Base-by-base conservation (phyloP, 2,329 filamentous ascomycete genomes). In the Dactylella cylindrospora region DNA sequence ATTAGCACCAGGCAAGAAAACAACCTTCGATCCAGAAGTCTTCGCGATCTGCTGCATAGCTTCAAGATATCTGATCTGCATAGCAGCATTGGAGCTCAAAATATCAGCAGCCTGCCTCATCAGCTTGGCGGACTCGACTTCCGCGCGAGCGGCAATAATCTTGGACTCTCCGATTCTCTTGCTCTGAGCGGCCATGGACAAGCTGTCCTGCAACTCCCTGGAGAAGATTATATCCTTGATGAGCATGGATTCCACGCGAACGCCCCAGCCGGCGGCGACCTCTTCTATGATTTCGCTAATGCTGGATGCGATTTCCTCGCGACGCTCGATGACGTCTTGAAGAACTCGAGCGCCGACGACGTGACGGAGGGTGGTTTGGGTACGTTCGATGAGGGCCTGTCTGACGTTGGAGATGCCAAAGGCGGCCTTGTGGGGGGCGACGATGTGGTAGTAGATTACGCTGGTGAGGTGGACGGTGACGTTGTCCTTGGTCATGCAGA, bases 401-500 rank as follows among this genome's bases (percentile, higher is more conserved):
- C 87, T 86, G 64, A 98, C 86, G 73, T 97, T 93, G 75, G 85
- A 80, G 73, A 98, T 96, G 68, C 93, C 93, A 72, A 97, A 98
- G 61, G 93, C 91, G 59, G 91, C 90, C 77, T 95, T 96, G 80
- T 97, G 91, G 1, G 93, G 93, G 22, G 87, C 86, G 51, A 85
- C 87, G 71, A 98, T 91, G 79, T 95, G 90, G 78, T 98, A 98
- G 81, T 98, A 98, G 76, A 98, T 96, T 72, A 98, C 93, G 4
- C 88, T 95, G 40, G 90, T 97, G 68, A 98, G 80, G 70, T 90
- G 85, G 33, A 98, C 80, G 38, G 88, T 95, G 66, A 97, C 93
- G 70, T 98, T 98, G 79, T 98, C 93, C 78, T 97, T 97, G 73
- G 93, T 98, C 90, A 98, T 98, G 79, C 93, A 97, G 65, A 91